Percentiles rank a stretch among this genome's conserved stretches.
These are phyloP conservation scores for Trypanosoma vivax DNA, from an alignment of 208 protist genomes.

Conservation along the genomic window DNA sequence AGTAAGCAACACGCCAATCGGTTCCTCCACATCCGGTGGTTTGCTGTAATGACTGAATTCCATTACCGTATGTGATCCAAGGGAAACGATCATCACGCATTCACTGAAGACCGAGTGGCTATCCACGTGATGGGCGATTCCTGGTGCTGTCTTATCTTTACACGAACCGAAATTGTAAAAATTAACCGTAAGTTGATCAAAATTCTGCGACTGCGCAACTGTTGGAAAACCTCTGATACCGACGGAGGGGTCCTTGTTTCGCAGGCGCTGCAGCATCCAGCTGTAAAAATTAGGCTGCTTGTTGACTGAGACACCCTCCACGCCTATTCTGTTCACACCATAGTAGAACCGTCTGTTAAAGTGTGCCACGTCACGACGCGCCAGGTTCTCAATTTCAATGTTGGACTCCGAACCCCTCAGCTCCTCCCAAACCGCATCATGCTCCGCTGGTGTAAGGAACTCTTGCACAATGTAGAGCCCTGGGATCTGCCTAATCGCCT, in stretches of 20 bases:
- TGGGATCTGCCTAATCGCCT: constrained; percentile 25
- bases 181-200: constrained; percentile 79
- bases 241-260: constrained; percentile 31
- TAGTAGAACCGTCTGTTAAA: constrained; percentile 82
- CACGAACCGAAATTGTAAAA: constrained; percentile 64
- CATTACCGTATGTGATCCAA: constrained; percentile 78
- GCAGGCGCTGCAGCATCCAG: constrained; percentile 52
- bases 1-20: constrained; percentile 35
- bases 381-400: constrained; percentile 41
- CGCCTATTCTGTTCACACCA: constrained; percentile 46
- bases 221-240: constrained; percentile 24
- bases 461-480: constrained; percentile 49
- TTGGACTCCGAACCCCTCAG: constrained; percentile 13
- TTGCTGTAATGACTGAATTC: constrained; percentile 51
- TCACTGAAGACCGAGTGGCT: constrained; percentile 58
- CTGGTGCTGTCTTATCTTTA: constrained; percentile 16
- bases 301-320: constrained; percentile 43
- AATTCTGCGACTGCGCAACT: constrained; percentile 1
- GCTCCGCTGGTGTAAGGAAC: constrained; percentile 55
- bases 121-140: constrained; percentile 76
- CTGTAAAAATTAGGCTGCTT: constrained; percentile 50
- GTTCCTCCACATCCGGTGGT: constrained; percentile 19
- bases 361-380: constrained; percentile 60
- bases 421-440: constrained; percentile 40
- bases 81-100: constrained; percentile 54